phyloP scores from a whole-genome alignment of 805 yeast genomes.

The Yamadazyma takamatsuzukensis region DNA sequence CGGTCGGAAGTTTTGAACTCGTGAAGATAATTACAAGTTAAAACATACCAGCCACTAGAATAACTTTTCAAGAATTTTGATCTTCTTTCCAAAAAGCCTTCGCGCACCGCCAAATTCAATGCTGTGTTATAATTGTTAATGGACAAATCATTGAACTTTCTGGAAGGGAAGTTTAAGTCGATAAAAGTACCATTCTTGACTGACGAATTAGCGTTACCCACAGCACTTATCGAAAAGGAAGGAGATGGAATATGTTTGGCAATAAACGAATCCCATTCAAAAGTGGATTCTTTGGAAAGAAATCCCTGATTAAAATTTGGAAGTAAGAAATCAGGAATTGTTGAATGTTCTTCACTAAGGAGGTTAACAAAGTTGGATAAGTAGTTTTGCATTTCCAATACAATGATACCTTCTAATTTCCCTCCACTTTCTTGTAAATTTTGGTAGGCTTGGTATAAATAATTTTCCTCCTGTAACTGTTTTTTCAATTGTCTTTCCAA shows the following conservation, averaged over 20 bases:
- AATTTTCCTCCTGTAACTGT: slow-evolving; percentile 81
- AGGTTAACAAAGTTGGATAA: slow-evolving; percentile 67
- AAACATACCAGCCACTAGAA: slow-evolving; percentile 84
- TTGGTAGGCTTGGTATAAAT: slow-evolving; percentile 80
- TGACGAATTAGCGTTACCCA: slow-evolving; percentile 22
- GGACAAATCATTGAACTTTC: slow-evolving; percentile 45
- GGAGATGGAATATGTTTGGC: slow-evolving; percentile 53
- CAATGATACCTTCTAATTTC: slow-evolving; percentile 82
- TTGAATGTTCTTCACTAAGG: slow-evolving; percentile 68
- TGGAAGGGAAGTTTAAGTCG: slow-evolving; percentile 35
- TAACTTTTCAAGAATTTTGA: slow-evolving; percentile 91
- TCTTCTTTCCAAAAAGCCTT: slow-evolving; percentile 83
- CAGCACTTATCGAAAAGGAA: slow-evolving; percentile 22
- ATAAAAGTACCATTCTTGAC: slow-evolving; percentile 35
- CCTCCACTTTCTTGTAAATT: slow-evolving; percentile 86
- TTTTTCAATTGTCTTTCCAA: slow-evolving; percentile 75
- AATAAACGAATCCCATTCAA: slow-evolving; percentile 88
- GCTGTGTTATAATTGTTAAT: slow-evolving; percentile 72
- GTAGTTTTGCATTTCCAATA: slow-evolving; percentile 80
- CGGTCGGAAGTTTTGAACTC: slow-evolving; percentile 85
- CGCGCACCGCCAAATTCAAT: slow-evolving; percentile 57
- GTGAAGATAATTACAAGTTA: slow-evolving; percentile 84
- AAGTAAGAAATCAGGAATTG: slow-evolving; percentile 61
- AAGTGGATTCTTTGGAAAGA: slow-evolving; percentile 69
- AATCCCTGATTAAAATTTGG: slow-evolving; percentile 56